phyloP scores from a whole-genome alignment of 805 yeast species.

The Nakazawaea wyomingensis region DNA sequence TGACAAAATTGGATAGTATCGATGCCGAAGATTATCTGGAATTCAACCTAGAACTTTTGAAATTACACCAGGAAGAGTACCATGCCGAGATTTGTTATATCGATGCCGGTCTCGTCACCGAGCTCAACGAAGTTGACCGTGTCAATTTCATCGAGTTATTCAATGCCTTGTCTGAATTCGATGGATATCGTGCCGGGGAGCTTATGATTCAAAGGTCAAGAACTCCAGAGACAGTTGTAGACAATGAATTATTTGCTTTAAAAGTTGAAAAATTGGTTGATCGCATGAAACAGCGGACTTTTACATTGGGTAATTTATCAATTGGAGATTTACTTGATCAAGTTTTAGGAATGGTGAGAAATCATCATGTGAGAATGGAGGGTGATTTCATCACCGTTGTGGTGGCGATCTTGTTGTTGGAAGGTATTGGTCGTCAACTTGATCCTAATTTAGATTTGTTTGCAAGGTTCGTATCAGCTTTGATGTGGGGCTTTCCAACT shows the following conservation, averaged over 20 bases:
- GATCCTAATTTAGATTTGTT: conserved; percentile 92
- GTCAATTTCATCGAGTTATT: conserved; percentile 85
- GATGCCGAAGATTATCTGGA: conserved; percentile 30
- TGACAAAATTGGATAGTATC: too few species aligned
- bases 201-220: conserved; percentile 92
- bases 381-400: conserved; percentile 94
- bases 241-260: conserved; percentile 79
- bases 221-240: conserved; percentile 88
- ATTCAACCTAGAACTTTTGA: conserved; percentile 42
- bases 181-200: conserved; percentile 93
- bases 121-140: conserved; percentile 70
- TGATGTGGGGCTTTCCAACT: conserved; percentile 32
- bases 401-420: conserved; percentile 85
- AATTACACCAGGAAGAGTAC: conserved; percentile 51
- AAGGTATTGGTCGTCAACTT: conserved; percentile 92
- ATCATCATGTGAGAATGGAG: conserved; percentile 96
- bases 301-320: conserved; percentile 85
- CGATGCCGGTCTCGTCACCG: conserved; percentile 93
- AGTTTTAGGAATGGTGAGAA: conserved; percentile 85
- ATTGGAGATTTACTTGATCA: conserved; percentile 87
- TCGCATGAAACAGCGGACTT: conserved; percentile 79
- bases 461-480: conserved; percentile 81
- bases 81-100: conserved; percentile 85
- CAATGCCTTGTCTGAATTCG: conserved; percentile 83
- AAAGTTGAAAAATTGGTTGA: conserved; percentile 82